These are phyloP conservation scores for Platanus orientalis DNA, from an alignment of 164 flowering plant genomes.

Conservation along the genomic window DNA sequence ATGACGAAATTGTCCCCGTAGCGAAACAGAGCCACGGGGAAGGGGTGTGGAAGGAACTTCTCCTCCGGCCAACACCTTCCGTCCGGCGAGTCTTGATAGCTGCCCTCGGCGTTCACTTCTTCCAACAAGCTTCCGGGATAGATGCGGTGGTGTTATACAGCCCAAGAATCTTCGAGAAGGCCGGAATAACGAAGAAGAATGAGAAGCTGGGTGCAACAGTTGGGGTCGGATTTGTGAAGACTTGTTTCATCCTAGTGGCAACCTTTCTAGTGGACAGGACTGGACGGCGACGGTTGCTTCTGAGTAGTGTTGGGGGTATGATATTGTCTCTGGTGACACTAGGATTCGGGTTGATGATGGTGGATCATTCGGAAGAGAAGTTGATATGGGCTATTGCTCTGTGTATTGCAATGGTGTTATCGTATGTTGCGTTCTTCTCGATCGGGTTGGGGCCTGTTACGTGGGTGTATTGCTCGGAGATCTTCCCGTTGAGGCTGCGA, in stretches of 20 bases:
- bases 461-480: conserved; percentile 34
- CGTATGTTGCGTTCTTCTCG: conserved; percentile 23
- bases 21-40: conserved; percentile 13
- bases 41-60: conserved; percentile 22
- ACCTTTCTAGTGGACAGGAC: conserved; percentile 22
- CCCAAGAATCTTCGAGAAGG: conserved; percentile 20
- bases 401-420: conserved; percentile 4
- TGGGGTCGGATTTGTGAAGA: conserved; percentile 24
- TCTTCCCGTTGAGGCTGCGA: conserved; percentile 23
- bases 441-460: conserved; percentile 29
- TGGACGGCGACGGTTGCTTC: conserved; percentile 23
- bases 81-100: conserved; percentile 18
- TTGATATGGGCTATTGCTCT: conserved; percentile 23
- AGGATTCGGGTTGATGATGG: conserved; percentile 14
- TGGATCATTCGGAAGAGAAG: conserved; percentile 9
- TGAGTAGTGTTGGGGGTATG: conserved; percentile 20
- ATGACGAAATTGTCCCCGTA: conserved; percentile 11
- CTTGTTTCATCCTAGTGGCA: conserved; percentile 20
- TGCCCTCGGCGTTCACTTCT: conserved; percentile 22
- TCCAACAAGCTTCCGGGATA: conserved; percentile 17
- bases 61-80: conserved; percentile 14
- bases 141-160: conserved; percentile 21
- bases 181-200: conserved; percentile 12
- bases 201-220: conserved; percentile 17
- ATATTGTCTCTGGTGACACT: conserved; percentile 12